Evolutionary conservation across 2,329 filamentous ascomycete genomes (phyloP).

Genomic region (Sporothrix pallida): DNA sequence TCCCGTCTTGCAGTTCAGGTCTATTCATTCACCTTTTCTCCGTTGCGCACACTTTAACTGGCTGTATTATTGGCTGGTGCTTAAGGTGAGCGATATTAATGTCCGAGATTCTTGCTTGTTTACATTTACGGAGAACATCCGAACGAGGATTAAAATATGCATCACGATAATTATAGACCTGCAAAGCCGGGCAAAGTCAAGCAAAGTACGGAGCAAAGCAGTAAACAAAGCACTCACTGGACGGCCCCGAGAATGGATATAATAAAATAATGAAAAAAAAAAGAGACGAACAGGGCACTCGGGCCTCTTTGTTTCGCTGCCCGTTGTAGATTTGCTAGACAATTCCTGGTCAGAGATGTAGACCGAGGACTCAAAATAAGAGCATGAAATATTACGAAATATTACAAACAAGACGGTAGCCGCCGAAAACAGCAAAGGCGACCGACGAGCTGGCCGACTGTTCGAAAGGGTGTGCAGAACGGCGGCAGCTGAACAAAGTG

Average conservation of each 20-base stretch:
- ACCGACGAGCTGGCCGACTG: neutral
- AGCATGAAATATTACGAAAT: neutral
- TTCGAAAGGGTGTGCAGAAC: neutral
- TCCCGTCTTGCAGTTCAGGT: neutral
- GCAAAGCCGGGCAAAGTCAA: too few species aligned
- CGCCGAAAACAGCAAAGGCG: neutral
- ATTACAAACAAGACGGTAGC: too few species aligned
- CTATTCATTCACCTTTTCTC: neutral
- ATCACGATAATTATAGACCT: neutral
- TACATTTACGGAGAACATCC: neutral
- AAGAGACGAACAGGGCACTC: neutral
- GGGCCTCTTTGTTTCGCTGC: neutral
- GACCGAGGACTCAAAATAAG: neutral
- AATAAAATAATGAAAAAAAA: neutral
- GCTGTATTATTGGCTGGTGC: neutral
- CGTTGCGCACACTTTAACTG: neutral
- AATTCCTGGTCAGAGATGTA: neutral
- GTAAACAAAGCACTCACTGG: neutral
- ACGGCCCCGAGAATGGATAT: neutral
- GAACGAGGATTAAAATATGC: neutral
- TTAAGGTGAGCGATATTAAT: constrained; percentile 7
- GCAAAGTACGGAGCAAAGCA: neutral
- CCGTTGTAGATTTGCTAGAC: neutral
- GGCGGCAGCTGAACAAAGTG: neutral
- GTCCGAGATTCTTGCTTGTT: neutral